Evolutionary conservation across 306 rosid genomes (phyloP), one percentile per base, ranked within the genome.

Genomic region (Luffa acutangula): DNA sequence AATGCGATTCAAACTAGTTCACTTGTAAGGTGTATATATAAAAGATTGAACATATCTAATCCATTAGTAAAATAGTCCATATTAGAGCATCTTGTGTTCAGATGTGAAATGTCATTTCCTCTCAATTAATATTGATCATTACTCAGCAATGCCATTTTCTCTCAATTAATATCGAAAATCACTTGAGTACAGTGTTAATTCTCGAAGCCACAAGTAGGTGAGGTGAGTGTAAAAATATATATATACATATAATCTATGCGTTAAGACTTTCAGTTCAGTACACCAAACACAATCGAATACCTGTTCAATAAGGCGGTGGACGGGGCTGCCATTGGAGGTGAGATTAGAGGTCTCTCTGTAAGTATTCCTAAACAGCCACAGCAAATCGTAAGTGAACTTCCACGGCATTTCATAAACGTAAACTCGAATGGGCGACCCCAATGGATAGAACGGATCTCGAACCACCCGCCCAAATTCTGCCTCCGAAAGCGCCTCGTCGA

Each of bases 271-370:
- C 20, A 12, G 20, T 52, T 52, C 57, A 52, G 17, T 49, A 2
- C 13, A 48, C 15, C 52, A 48, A 48, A 49, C 70, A 21, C 17
- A 31, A 69, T 0, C 7, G 42, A 45, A 20, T 64, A 90, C 98
- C 98, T 94, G 98, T 80, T 91, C 95, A 84, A 94, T 82, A 73
- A 94, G 96, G 62, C 98, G 95, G 84, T 94, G 98, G 33, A 94
- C 93, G 72, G 98, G 98, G 84, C 97, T 90, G 21, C 98, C 98
- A 69, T 94, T 94, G 10, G 98, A 94, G 85, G 97, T 94, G 79
- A 94, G 93, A 85, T 94, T 92, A 43, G 89, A 88, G 51, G 97
- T 94, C 10, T 86, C 90, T 59, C 66, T 82, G 70, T 92, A 94
- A 2, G 91, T 83, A 9, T 84, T 85, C 13, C 73, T 60, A 85